Evolutionary conservation across 2,329 filamentous ascomycete genomes (phyloP), one percentile per base, ranked within the genome.

Genomic region (Teratosphaeriaceae sp.): DNA sequence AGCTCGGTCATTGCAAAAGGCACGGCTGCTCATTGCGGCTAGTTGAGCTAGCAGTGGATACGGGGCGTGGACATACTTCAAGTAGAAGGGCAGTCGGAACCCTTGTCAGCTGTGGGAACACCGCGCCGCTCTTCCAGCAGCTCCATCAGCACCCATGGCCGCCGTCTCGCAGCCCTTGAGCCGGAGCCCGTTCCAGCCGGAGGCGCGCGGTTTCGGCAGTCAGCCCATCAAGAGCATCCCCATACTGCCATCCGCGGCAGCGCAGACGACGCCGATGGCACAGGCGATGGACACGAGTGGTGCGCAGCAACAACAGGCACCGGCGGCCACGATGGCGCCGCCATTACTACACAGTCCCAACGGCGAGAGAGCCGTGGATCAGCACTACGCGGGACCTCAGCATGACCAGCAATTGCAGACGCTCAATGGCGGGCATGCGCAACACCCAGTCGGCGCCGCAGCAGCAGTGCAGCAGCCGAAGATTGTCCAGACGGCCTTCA

Each of bases 401-500:
- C 37, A 41, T 26, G 52, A 54, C 16, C 39, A 43, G 29, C 40
- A 46, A 23, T 20, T 33, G 5, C 42, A 39, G 13, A 23, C 35
- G 9, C 34, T 56, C 29, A 68, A 65, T 50, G 59, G 72, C 68
- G 59, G 64, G 66, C 42, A 68, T 50, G 62, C 63, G 40, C 64
- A 65, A 18, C n/a, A n/a, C n/a, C 67, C 70, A 2, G 65, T 74
- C 1, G 72, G 72, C 27, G 81, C 82, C 16, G 80, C 82, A 1
- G 80, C 84, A 4, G 84, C 84, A 38, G 83, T 89, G 40, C 88
- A 94, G 61, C 89, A 95, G 62, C 89, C 92, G 46, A 98, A 98
- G 69, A 90, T 96, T 34, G 88, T 97, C 13, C 92, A 98, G 69
- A 97, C 92, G 9, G 92, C 92, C 18, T 98, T 98, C 60, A 97